Base-by-base conservation (phyloP, 768 basidiomycete species). In the Russula sp. region DNA sequence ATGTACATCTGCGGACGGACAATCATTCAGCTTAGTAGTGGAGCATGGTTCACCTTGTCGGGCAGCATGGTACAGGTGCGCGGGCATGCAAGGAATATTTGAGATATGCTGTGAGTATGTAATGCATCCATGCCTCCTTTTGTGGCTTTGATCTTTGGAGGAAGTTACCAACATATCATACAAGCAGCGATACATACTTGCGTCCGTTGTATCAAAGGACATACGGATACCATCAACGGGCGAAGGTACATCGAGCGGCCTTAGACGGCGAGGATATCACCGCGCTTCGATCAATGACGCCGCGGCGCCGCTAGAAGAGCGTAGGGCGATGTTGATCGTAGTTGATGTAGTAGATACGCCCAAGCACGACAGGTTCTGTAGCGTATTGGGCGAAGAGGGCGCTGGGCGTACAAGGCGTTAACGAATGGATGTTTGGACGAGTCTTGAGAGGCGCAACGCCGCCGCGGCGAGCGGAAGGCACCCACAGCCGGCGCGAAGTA, bases 261-360 rank as follows among this genome's bases (percentile, higher is more conserved):
- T 64, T 7, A 76, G 63, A 22, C 76, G 67, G 11, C 74, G 72
- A 20, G 78, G 77, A 67, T 80, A 82, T 57, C 83, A 79, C 64
- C 86, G 78, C 20, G 86, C 76, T 69, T 91, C 91, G 10, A 27
- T 27, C 27, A 27, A 71, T 68, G 16, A 87, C 75, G 35, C n/a
- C n/a, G n/a, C n/a, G n/a, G n/a, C 83, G 83, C 68, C 80, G 77
- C 87, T 88, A 91, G 72, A 89, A 90, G 11, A 90, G 73, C 31
- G 86, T 80, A 4, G 77, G 70, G 37, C 84, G 80, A 70, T 89
- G 88, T 69, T 93, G 90, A 67, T 91, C 91, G 70, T 87, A 89
- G 66, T 83, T 84, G 68, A 88, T 89, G 75, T 92, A 91, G 71
- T 85, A 86, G 2, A 91, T 71, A 63, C 86, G 78, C 68, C 85